Conservation (phyloP, 345 rosid species). For the Moricandia arvensis region DNA sequence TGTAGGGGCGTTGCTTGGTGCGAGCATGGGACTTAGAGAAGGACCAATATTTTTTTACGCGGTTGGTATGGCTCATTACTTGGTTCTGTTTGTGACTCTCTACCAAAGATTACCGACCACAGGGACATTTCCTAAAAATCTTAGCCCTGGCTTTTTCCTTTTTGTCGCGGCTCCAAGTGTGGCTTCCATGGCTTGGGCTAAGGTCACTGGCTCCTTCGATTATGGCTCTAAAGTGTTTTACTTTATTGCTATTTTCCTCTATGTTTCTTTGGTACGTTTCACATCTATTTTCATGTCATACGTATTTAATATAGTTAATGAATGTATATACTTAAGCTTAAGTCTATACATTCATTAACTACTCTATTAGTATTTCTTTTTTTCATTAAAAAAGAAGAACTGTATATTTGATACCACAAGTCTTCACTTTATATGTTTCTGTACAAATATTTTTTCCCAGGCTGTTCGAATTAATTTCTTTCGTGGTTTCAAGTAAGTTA, state of each 20-base stretch:
- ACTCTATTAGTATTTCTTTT: too few species aligned
- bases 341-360: too few species aligned
- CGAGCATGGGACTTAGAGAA: slow-evolving; percentile 73
- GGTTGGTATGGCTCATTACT: slow-evolving; percentile 74
- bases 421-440: not conserved
- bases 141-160: slow-evolving; percentile 81
- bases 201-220: slow-evolving; percentile 70
- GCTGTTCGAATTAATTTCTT: slow-evolving; percentile 72
- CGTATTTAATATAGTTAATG: too few species aligned
- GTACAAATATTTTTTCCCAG: slow-evolving; percentile 14
- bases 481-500: slow-evolving; percentile 65
- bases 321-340: too few species aligned
- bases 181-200: slow-evolving; percentile 89
- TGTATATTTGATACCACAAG: too few species aligned
- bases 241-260: slow-evolving; percentile 79
- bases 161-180: slow-evolving; percentile 90
- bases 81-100: slow-evolving; percentile 73
- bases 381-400: too few species aligned
- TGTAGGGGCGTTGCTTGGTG: slow-evolving; percentile 82
- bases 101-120: slow-evolving; percentile 84
- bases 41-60: slow-evolving; percentile 84
- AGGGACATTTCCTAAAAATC: slow-evolving; percentile 75
- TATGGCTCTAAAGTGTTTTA: slow-evolving; percentile 65
- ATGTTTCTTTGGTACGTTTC: slow-evolving; percentile 59
- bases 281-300: too few species aligned